Base-by-base conservation (phyloP, 345 rosid genomes). In the Stellera chamaejasme region DNA sequence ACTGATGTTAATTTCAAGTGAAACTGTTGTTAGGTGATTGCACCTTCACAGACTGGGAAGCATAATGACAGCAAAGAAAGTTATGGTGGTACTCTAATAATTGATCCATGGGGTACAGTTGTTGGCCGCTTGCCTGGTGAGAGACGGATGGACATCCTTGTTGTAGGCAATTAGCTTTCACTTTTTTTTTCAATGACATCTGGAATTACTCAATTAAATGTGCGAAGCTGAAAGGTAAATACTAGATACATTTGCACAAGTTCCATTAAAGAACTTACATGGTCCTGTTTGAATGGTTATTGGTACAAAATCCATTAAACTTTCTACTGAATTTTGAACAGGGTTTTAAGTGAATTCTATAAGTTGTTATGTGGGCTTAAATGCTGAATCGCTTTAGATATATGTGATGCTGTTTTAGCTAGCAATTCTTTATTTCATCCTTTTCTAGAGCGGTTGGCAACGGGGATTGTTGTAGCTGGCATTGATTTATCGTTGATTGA, bases 31-130 rank as follows among this genome's bases (percentile, higher is more conserved):
- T 62, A 88, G 96, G 93, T 88, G 43, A 77, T 92, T 50, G 98
- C 96, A 61, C 82, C 95, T 66, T 79, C 96, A 50, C 98, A 92
- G 81, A 85, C 87, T 54, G 98, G 93, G 64, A 74, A 82, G 48
- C 93, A 92, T 71, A 92, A 67, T 56, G 89, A 82, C 56, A 86
- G 74, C 62, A 78, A 93, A 77, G 93, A 92, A 73, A 86, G 93
- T 78, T 79, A 78, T 28, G 95, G 95, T 2, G 95, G 86, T 7
- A 75, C 95, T 12, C 54, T 92, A 60, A 84, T 92, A 69, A 92
- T 92, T 69, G 96, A 88, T 75, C 98, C 98, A 0, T 92, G 95
- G 88, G 95, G 98, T 51, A 76, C 87, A 2, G 68, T 92, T 10
- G 76, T 92, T 56, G 90, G 90, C 66, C 70, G 83, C 58, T 74